Evolutionary conservation across 2,329 filamentous ascomycete species (phyloP), one percentile per base, ranked within the genome.

Genomic region (Alternaria rosae): DNA sequence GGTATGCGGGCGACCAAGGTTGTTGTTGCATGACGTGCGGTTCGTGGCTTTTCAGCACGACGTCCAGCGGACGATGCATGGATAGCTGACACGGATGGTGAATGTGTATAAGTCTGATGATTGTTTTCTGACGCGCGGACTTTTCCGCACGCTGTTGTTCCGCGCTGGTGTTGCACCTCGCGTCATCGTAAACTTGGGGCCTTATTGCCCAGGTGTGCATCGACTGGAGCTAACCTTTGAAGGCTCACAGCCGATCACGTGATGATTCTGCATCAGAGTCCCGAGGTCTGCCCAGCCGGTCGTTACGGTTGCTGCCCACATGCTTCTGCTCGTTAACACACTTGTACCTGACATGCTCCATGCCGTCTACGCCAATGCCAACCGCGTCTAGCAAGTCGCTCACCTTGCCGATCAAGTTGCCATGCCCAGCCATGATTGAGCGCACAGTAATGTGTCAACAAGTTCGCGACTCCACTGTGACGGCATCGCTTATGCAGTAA

Each of bases 401-500:
- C 51, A n/a, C 52, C 13, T 50, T 20, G 12, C 45, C 45, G 52
- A 51, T 57, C 55, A 57, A 23, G 25, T 20, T 32, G 35, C 28
- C 21, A 38, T 28, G 41, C 48, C 38, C 54, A 41, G 26, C 43
- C 25, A 21, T 23, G 32, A 28, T 20, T 50, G 17, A 53, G 47
- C 54, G 43, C 32, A 23, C 51, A 12, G 9, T 26, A 42, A 56
- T 57, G 54, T 64, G 48, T 57, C 61, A 57, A 54, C 43, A 38
- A 23, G 17, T 51, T 9, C 38, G 9, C 52, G 58, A 50, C 51
- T 62, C 62, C 54, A 52, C 52, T 52, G 48, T 61, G 52, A 64
- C 54, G 62, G 45, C 55, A 62, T 58, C 55, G 54, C 32, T 28
- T 38, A 51, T 60, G 30, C 43, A 48, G 44, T 26, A 38, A 26